These are phyloP conservation scores for Astrephomene gubernaculifera DNA, from an alignment of 139 green algal genomes.

Conservation along the genomic window DNA sequence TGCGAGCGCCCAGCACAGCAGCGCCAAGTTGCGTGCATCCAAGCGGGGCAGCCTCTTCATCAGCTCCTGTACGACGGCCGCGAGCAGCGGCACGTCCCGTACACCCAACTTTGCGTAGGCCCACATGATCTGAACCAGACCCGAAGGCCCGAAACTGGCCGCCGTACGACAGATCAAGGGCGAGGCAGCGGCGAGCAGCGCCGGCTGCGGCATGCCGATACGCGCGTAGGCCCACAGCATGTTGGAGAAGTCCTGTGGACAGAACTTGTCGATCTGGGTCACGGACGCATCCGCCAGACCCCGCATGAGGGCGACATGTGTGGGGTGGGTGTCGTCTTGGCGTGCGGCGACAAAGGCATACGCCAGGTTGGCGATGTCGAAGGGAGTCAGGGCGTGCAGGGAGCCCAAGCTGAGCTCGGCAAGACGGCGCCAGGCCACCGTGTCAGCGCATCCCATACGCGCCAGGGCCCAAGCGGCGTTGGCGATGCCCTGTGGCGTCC, in stretches of 20 bases:
- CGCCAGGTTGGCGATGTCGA: conserved; percentile 34
- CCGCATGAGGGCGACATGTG: background rate
- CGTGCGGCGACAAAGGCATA: conserved; percentile 24
- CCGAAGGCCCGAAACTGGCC: conserved; percentile 12
- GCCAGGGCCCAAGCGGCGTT: conserved; percentile 41
- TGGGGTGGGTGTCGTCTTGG: conserved; percentile 3
- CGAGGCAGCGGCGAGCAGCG: conserved; percentile 30
- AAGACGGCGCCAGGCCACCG: background rate
- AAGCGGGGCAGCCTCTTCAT: background rate
- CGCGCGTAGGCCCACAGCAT: conserved; percentile 61
- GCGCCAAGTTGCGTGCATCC: background rate
- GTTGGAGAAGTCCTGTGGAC: conserved; percentile 64
- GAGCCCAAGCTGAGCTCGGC: background rate
- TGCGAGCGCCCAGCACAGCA: conserved; percentile 44
- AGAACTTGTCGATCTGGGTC: conserved; percentile 44
- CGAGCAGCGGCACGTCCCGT: background rate
- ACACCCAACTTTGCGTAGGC: background rate
- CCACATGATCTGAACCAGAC: conserved; percentile 23
- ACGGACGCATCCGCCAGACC: conserved; percentile 10
- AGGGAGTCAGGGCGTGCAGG: background rate
- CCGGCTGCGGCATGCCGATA: conserved; percentile 21
- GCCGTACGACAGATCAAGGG: background rate
- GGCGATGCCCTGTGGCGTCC: conserved; percentile 26
- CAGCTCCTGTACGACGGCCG: background rate
- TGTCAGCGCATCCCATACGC: conserved; percentile 5